A percentile compares a stretch with the other conserved stretches of the same genome.
These are phyloP conservation scores for Eucalyptus globulus DNA, from an alignment of 345 rosid species.

Conservation along the genomic window DNA sequence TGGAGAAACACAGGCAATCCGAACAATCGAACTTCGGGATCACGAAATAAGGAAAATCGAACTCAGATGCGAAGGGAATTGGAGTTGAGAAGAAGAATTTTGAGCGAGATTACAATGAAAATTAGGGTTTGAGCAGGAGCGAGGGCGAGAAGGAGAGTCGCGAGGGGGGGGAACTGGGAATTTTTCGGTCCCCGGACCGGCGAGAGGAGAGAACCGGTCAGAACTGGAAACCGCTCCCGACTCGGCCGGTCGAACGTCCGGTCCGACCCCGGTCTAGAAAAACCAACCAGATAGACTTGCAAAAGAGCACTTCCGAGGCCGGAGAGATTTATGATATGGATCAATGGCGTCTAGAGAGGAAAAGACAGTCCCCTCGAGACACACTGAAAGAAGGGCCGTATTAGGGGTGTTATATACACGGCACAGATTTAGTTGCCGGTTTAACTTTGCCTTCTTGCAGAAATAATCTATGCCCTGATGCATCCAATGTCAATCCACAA, in stretches of 20 bases:
- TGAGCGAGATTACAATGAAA: neutral
- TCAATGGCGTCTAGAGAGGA: neutral
- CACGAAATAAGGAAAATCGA: neutral
- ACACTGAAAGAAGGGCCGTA: neutral
- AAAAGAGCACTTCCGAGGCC: neutral
- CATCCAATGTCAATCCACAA: neutral
- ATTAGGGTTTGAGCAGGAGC: neutral
- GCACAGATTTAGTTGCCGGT: neutral
- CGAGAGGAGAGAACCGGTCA: neutral
- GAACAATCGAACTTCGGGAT: neutral
- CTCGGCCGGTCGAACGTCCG: neutral
- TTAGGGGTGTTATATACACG: neutral
- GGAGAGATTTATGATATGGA: neutral
- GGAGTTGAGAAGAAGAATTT: neutral
- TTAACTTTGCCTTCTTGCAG: neutral
- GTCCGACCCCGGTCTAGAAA: neutral
- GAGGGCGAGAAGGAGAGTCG: neutral
- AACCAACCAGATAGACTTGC: neutral
- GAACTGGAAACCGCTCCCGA: neutral
- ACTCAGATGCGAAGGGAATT: neutral
- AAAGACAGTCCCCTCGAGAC: neutral
- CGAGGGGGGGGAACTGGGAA: neutral
- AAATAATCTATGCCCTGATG: neutral
- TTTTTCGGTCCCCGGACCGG: neutral
- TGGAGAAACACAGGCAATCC: neutral